Evolutionary conservation across 805 yeast species (phyloP), one percentile per base, ranked within the genome.

Genomic region (Zygotorulaspora sp.): DNA sequence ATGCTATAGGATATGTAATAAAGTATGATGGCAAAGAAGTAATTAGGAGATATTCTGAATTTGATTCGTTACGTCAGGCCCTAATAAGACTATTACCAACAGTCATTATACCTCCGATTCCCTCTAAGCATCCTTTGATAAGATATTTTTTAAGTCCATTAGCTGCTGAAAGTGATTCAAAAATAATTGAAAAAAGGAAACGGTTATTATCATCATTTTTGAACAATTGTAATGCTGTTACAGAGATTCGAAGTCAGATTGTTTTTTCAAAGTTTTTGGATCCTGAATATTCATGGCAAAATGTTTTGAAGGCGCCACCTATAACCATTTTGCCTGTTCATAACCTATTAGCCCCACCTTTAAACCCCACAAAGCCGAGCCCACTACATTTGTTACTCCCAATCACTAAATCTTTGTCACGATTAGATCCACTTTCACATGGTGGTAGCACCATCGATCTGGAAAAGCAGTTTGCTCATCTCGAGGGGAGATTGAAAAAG

Each of bases 41-140:
- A 4, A 77, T 89, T 32, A 69, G 98, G 51, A 70, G 97, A 30
- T 92, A 92, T 58, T 83, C 95, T 22, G 98, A 92, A 58, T 92
- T 92, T 58, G 96, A 86, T 53, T 77, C 84, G 34, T 69, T 92
- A 30, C 70, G 96, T 44, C 80, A 77, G 27, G 72, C 83, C 4
- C 67, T 92, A 15, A 68, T 78, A 3, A 78, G 81, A 49, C 63
- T 85, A 25, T 82, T 83, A 47, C 97, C 98, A 3, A 77, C 92
- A 3, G 57, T 79, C 3, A 74, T 92, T 3, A 77, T 92, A 4
- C 98, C 98, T 5, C 97, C 97, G 1, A 90, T 92, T 7, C 98
- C 98, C 0, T 83, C 80, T 59, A 84, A 84, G 57, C 90, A 83
- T 58, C 71, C 84, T 11, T 57, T 83, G n/a, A 57, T 67, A 5